Conservation (phyloP, 805 yeast genomes). For the Teunomyces stri region DNA sequence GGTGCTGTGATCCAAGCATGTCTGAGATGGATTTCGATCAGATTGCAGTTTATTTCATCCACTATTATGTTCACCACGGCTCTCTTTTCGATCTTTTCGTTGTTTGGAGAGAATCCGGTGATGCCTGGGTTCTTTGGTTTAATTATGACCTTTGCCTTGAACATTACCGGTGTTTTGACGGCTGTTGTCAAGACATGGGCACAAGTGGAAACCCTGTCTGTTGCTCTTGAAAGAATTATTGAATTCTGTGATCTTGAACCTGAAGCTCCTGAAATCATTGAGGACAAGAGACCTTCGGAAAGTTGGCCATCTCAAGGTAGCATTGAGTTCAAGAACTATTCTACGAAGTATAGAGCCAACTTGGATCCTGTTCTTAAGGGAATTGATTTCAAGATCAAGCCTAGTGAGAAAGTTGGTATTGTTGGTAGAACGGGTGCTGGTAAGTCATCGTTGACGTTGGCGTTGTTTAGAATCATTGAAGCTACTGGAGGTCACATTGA, state of each 20-base stretch:
- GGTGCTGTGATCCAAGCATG: constrained; percentile 36
- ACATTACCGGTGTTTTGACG: constrained; percentile 52
- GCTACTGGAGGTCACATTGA: constrained; percentile 33
- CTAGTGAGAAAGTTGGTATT: constrained; percentile 42
- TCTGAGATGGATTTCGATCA: constrained; percentile 64
- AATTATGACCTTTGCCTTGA: constrained; percentile 61
- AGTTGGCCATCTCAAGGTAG: constrained; percentile 41
- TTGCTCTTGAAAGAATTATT: constrained; percentile 67
- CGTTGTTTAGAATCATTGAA: constrained; percentile 44
- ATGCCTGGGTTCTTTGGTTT: constrained; percentile 63
- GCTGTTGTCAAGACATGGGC: constrained; percentile 60
- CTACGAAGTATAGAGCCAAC: constrained; percentile 44
- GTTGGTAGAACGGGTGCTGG: constrained; percentile 50
- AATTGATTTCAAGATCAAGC: constrained; percentile 34
- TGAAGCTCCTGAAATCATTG: constrained; percentile 78
- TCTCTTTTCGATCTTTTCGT: constrained; percentile 39
- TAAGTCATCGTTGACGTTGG: constrained; percentile 43
- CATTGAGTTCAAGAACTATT: constrained; percentile 35
- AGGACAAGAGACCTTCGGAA: constrained; percentile 56
- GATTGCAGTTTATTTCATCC: constrained; percentile 63
- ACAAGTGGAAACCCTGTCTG: constrained; percentile 61
- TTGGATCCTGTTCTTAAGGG: constrained; percentile 42
- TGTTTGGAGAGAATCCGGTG: constrained; percentile 41
- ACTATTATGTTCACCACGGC: constrained; percentile 52
- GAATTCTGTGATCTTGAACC: constrained; percentile 68